phyloP scores from a whole-genome alignment of 2,329 filamentous ascomycete species.

The Penicillium sclerotigenum region DNA sequence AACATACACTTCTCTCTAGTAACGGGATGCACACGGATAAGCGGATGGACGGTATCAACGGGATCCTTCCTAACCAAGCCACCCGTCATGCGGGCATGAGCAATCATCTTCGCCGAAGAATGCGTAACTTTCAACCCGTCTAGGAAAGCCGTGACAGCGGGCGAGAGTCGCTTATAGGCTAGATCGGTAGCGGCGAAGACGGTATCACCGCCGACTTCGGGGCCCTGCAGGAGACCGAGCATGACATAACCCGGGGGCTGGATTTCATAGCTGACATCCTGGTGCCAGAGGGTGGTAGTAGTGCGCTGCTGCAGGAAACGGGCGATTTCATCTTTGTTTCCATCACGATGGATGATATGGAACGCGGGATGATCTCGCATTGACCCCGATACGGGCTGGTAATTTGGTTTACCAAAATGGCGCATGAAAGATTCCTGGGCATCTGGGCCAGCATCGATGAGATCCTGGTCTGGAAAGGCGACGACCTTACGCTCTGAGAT shows the following conservation, averaged over 20 bases:
- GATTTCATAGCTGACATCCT: constrained; percentile 50
- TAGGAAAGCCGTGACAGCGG: constrained; percentile 47
- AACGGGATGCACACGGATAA: constrained; percentile 49
- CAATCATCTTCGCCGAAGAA: constrained; percentile 46
- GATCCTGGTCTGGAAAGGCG: constrained; percentile 52
- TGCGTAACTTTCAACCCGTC: constrained; percentile 39
- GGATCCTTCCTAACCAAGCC: constrained; percentile 46
- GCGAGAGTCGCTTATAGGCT: constrained; percentile 49
- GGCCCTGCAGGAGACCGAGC: constrained; percentile 49
- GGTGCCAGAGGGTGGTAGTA: constrained; percentile 50
- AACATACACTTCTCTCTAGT: constrained; percentile 50
- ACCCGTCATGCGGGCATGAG: constrained; percentile 42
- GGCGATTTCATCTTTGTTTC: constrained; percentile 44
- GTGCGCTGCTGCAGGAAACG: constrained; percentile 44
- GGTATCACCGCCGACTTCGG: constrained; percentile 51
- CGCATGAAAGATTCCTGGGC: constrained; percentile 45
- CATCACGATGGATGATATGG: constrained; percentile 47
- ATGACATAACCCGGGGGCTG: constrained; percentile 49
- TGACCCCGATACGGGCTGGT: constrained; percentile 45
- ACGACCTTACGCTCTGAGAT: constrained; percentile 64
- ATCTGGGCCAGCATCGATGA: constrained; percentile 45
- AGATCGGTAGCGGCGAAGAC: constrained; percentile 46
- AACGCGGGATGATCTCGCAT: constrained; percentile 45
- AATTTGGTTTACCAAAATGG: constrained; percentile 47
- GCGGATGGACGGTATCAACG: constrained; percentile 45